Base-by-base conservation (phyloP, 352 stramenopile genomes). In the Phytopythium delawarense region DNA sequence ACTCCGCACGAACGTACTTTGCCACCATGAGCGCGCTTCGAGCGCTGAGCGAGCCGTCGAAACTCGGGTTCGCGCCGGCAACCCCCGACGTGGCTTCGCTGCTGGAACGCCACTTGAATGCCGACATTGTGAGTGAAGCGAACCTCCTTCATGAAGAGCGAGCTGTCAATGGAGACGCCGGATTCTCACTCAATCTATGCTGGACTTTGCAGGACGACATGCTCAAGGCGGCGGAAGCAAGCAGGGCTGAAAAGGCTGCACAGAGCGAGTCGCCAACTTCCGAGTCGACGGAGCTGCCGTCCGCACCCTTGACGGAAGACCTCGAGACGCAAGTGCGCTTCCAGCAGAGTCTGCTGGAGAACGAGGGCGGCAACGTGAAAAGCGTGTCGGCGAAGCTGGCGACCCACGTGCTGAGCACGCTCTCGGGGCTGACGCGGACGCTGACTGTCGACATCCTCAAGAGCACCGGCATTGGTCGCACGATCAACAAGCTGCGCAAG, bases 401-500 rank as follows among this genome's bases (percentile, higher is more conserved):
- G 16, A 78, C 76, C 23, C 78, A 92, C 57, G 84, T 96, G 61
- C 64, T 96, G 52, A 76, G 39, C 34, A 89, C 78, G 23, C 82
- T 96, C 25, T 66, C 76, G 37, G 75, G 62, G 42, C 81, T 96
- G 74, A 64, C 71, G 55, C 72, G 94, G 40, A 94, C 71, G 55
- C 72, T 96, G 40, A 94, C 75, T 52, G 84, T 96, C 56, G 84
- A 94, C 61, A 89, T 92, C 61, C 69, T 96, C 45, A 96, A 96
- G 66, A 76, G 57, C 54, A 96, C 87, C 25, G 87, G 87, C 57
- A 59, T 96, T 20, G 87, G 87, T 1, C 79, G 83, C 49, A 87
- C 84, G 51, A 92, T 96, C 69, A 94, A 94, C 74, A 96, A 96
- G 62, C 69, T 96, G 23, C 79, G 85, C 46, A 96, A 96, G 66